phyloP scores from a whole-genome alignment of 805 yeast genomes.

The Wickerhamiella slavikovae region DNA sequence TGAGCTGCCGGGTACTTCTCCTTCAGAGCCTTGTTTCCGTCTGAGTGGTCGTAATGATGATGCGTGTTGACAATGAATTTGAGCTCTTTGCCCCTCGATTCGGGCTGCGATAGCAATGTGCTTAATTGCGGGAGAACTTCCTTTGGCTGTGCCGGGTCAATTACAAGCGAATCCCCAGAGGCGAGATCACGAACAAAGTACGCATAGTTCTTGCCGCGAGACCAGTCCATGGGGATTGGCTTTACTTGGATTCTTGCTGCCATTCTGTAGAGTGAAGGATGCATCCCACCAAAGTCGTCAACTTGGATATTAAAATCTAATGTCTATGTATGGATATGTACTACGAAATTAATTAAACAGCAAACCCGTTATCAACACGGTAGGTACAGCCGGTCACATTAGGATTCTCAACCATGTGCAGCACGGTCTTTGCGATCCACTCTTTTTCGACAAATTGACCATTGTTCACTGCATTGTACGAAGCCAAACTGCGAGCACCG shows the following conservation, averaged over 20 bases:
- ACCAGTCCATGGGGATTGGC: slow-evolving; percentile 87
- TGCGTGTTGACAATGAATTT: slow-evolving; percentile 82
- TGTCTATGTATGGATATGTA: background rate
- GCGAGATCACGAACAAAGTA: slow-evolving; percentile 54
- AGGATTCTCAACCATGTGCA: slow-evolving; percentile 5
- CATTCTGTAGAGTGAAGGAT: slow-evolving; percentile 12
- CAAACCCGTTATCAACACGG: slow-evolving; percentile 9
- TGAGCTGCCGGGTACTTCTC: slow-evolving; percentile 28
- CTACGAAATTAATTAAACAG: background rate
- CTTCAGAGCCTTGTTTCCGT: slow-evolving; percentile 39
- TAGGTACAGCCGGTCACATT: slow-evolving; percentile 7
- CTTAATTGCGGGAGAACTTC: slow-evolving; percentile 40
- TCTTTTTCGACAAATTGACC: slow-evolving; percentile 4
- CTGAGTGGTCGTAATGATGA: slow-evolving; percentile 90
- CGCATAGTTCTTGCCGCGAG: slow-evolving; percentile 76
- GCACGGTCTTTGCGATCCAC: slow-evolving; percentile 10
- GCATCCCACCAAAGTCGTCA: background rate
- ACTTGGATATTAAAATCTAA: background rate
- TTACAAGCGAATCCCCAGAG: slow-evolving; percentile 52
- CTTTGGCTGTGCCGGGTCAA: slow-evolving; percentile 81
- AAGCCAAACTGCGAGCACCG: slow-evolving; percentile 2
- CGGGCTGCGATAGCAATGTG: slow-evolving; percentile 18
- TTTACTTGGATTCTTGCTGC: slow-evolving; percentile 49
- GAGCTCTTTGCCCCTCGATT: slow-evolving; percentile 25
- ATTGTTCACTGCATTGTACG: background rate